Evolutionary conservation across 192 early-diverging fungal genomes (phyloP).

Genomic region (Coemansia sp.): DNA sequence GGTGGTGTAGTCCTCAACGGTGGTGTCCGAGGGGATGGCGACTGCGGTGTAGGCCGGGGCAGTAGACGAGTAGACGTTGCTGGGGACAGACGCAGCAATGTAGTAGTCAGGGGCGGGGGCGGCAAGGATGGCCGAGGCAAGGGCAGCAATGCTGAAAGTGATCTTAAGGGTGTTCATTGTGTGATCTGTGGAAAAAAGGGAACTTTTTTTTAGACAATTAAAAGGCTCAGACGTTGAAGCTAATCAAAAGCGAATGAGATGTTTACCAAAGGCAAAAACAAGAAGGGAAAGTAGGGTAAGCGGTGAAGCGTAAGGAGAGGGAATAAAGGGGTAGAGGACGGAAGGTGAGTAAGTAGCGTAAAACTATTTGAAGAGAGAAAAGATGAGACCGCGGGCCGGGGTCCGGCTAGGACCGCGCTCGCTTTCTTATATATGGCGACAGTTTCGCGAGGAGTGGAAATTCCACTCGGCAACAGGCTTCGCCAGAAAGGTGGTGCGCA

Average conservation of each 20-base stretch:
- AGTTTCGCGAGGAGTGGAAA: background rate
- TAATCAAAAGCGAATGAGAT: background rate
- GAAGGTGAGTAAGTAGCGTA: slow-evolving; percentile 7
- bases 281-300: background rate
- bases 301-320: slow-evolving; percentile 1
- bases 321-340: slow-evolving; percentile 5
- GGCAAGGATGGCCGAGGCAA: slow-evolving; percentile 37
- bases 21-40: slow-evolving; percentile 7
- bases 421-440: slow-evolving; percentile 15
- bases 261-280: slow-evolving; percentile 11
- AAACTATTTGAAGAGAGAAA: slow-evolving; percentile 15
- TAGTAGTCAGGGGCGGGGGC: slow-evolving; percentile 11
- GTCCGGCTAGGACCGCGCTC: background rate
- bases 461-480: background rate
- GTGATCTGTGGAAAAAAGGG: background rate
- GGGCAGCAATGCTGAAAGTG: slow-evolving; percentile 41
- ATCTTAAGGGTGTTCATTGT: slow-evolving; percentile 42
- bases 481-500: background rate
- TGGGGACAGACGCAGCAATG: slow-evolving; percentile 10
- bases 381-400: background rate
- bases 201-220: background rate
- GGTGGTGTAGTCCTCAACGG: slow-evolving; percentile 5
- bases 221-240: background rate
- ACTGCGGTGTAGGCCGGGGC: slow-evolving; percentile 18
- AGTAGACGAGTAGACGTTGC: slow-evolving; percentile 24